Evolutionary conservation across 169 alveolate species (phyloP).

Genomic region (Cystoisospora suis): DNA sequence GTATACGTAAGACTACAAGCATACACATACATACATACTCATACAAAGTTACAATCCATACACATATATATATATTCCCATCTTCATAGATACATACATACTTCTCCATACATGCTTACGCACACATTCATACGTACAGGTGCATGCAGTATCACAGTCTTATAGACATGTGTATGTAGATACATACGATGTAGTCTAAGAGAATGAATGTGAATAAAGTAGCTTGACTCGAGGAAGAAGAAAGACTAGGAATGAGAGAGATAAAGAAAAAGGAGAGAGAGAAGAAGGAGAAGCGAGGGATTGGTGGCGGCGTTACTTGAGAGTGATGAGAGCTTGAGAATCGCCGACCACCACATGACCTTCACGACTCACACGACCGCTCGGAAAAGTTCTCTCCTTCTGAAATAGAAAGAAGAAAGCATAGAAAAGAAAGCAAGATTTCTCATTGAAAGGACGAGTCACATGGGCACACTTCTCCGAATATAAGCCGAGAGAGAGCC

Average conservation of each 20-base stretch:
- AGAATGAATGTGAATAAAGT: neutral
- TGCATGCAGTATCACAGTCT: neutral
- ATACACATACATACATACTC: neutral
- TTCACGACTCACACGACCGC: constrained; percentile 35
- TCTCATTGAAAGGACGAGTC: too few relatives aligned
- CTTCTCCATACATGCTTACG: too few relatives aligned
- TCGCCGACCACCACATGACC: constrained; percentile 60
- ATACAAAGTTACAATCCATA: neutral
- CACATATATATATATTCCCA: neutral
- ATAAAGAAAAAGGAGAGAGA: neutral
- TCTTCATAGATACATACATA: neutral
- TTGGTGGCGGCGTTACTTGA: too few relatives aligned
- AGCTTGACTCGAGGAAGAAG: neutral
- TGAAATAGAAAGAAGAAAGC: neutral
- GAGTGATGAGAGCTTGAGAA: constrained; percentile 49
- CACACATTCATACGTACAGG: too few relatives aligned
- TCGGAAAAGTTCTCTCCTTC: constrained; percentile 44
- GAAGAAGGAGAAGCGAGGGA: neutral
- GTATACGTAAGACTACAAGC: too few relatives aligned
- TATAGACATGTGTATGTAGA: neutral
- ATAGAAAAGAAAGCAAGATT: neutral
- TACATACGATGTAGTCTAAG: neutral
- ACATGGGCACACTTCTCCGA: too few relatives aligned
- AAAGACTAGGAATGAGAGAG: neutral
- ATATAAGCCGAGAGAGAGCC: too few relatives aligned